Evolutionary conservation across 495 filamentous ascomycete species (phyloP).

Genomic region (Podospora tetraspora): DNA sequence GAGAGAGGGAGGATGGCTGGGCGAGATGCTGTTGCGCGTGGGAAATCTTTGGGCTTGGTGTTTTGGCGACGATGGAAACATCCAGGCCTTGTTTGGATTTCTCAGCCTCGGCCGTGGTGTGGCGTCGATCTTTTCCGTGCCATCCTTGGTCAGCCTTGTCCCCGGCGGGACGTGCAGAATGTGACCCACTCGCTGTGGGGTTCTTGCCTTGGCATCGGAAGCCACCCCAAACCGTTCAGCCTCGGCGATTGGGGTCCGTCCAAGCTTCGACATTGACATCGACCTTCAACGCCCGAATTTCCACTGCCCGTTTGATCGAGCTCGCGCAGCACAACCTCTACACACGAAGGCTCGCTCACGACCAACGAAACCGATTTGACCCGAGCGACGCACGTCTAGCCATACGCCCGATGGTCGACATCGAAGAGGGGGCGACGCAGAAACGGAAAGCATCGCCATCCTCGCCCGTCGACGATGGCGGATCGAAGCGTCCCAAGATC

Average conservation of each 20-base stretch:
- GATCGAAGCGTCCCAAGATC: slow-evolving; percentile 21
- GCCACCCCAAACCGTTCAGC: background rate
- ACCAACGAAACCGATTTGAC: background rate
- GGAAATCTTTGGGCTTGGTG: background rate
- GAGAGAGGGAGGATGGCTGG: background rate
- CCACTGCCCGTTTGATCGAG: background rate
- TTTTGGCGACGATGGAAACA: background rate
- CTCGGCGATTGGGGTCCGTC: background rate
- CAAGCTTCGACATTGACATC: background rate
- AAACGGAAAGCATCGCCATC: slow-evolving; percentile 28
- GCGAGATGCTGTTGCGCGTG: background rate
- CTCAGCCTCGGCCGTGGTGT: slow-evolving; percentile 12
- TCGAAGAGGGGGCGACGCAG: slow-evolving; percentile 5
- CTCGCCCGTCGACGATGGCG: slow-evolving; percentile 8
- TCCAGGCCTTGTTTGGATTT: slow-evolving; percentile 5
- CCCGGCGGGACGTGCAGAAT: background rate
- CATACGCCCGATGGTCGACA: slow-evolving; percentile 2
- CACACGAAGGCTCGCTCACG: background rate
- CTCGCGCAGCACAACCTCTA: background rate
- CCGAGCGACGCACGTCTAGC: background rate
- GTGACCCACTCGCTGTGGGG: background rate
- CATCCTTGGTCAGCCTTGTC: background rate
- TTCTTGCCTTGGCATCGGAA: background rate
- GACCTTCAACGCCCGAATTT: background rate
- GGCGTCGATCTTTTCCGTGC: slow-evolving; percentile 1